Evolutionary conservation across 345 rosid genomes (phyloP), one percentile per base, ranked within the genome.

Genomic region (Salix exigua): DNA sequence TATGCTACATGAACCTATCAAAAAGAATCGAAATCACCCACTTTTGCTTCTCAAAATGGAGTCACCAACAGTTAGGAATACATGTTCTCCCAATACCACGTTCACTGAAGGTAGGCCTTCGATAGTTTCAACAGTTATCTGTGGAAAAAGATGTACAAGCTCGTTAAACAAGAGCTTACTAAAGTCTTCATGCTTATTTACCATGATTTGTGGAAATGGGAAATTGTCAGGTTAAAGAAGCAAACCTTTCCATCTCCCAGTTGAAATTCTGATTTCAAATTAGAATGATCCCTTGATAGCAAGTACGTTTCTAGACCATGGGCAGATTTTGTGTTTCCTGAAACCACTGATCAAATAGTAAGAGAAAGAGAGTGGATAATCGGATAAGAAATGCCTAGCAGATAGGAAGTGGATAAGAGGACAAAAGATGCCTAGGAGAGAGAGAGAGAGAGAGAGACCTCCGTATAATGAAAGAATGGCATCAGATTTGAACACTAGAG

Each of bases 191-290:
- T 46, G 65, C 62, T 7, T 28, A 7, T 42, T 28, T 9, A 11
- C 11, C 38, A 68, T 25, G 23, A 33, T 31, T 21, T 8, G 51
- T 26, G 14, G 31, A 71, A 77, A 26, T 64, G 9, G 21, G 53
- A 12, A 14, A 33, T 4, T 0, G 21, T 4, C 4, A 4, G 42
- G 21, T 31, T 37, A 23, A 10, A 38, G 21, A 33, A 37, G 70
- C 89, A 73, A 58, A 93, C 99, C 98, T 92, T 89, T 33, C 94
- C 93, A 58, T 88, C 75, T 75, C 92, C 91, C 0, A 8, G 89
- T 72, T 91, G 98, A 76, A 96, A 92, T 83, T 92, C 97, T 2
- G 92, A 85, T 75, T 88, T 96, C 68, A 96, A 75, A 76, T 71
- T 86, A 23, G 83, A 83, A 77, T 82, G 84, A 63, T 96, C 99